Evolutionary conservation across 2,329 filamentous ascomycete genomes (phyloP).

Genomic region (Lecanicillium sp.): DNA sequence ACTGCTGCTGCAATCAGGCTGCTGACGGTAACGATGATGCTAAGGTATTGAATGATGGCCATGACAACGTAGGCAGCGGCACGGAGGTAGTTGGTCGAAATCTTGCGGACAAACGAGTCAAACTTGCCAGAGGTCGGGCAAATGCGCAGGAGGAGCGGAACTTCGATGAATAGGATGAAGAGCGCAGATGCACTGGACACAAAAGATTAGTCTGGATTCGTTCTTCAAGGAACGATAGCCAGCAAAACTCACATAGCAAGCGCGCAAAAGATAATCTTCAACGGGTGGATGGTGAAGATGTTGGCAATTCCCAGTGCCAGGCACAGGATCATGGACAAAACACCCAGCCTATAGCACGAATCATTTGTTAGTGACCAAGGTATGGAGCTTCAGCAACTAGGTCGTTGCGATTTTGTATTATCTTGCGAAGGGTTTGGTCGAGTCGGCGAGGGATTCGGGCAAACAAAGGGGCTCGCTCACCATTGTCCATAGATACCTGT

Average conservation of each 20-base stretch:
- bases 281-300: slow-evolving; percentile 47
- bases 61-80: slow-evolving; percentile 78
- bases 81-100: slow-evolving; percentile 96
- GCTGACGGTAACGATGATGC: slow-evolving; percentile 54
- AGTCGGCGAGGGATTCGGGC: background rate
- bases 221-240: no score
- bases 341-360: slow-evolving; percentile 49
- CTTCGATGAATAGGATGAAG: slow-evolving; percentile 76
- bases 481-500: slow-evolving; percentile 70
- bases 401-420: background rate
- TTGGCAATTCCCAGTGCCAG: slow-evolving; percentile 61
- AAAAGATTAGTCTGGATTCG: background rate
- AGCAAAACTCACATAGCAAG: slow-evolving; percentile 41
- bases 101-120: slow-evolving; percentile 79
- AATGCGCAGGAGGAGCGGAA: slow-evolving; percentile 91
- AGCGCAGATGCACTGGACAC: slow-evolving; percentile 55
- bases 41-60: slow-evolving; percentile 78
- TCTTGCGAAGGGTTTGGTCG: background rate
- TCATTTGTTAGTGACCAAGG: slow-evolving; percentile 1
- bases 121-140: slow-evolving; percentile 90
- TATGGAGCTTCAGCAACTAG: background rate
- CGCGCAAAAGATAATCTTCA: slow-evolving; percentile 44
- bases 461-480: slow-evolving; percentile 36
- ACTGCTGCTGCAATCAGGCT: slow-evolving; percentile 82
- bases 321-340: slow-evolving; percentile 63